Evolutionary conservation across 192 early-diverging fungal species (phyloP), one percentile per base, ranked within the genome.

Genomic region (Coemansia sp.): DNA sequence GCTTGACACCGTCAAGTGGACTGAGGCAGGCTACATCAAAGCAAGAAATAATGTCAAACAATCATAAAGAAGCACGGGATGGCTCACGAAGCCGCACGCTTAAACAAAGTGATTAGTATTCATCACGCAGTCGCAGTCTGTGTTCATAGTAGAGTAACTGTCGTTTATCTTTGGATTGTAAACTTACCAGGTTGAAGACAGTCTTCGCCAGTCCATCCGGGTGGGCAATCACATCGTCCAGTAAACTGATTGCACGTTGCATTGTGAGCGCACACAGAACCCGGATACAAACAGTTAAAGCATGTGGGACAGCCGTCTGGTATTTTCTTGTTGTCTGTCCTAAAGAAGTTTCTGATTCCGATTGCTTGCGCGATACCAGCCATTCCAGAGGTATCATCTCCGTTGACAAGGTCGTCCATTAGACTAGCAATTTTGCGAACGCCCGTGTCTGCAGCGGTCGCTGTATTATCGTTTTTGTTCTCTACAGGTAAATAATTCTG

Each of bases 231-330:
- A 68, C 92, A 93, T 30, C 89, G 87, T 14, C 92, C 92, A 18
- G 89, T 86, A 51, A 86, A 90, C 49, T 87, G 72, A 34, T 87
- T 90, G 71, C 92, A 93, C 16, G 85, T 87, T 22, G 87, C 87
- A 68, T 87, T 90, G 69, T 95, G 89, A 0, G 85, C 77, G 66
- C 93, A 95, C 4, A 81, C 80, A 42, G 89, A 93, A 2, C 84
- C 84, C 16, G 88, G 87, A 34, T 93, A 80, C 31, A 90, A 82
- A 75, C 93, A 94, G 78, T 94, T 93, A 75, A 94, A 94, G 69
- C 93, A 94, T 20, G 89, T 87, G 2, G 91, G 91, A 45, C 91
- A 91, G 17, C 89, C 85, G 17, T 83, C 72, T 0, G 77, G 77
- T 2, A 74, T 38, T 29, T 57, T 60, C 30, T 80, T 80, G 1